A percentile compares a stretch with the other conserved stretches of the same genome.
Evolutionary conservation across 495 filamentous ascomycete species (phyloP).

Genomic region (Astrothelium subdiscretum): DNA sequence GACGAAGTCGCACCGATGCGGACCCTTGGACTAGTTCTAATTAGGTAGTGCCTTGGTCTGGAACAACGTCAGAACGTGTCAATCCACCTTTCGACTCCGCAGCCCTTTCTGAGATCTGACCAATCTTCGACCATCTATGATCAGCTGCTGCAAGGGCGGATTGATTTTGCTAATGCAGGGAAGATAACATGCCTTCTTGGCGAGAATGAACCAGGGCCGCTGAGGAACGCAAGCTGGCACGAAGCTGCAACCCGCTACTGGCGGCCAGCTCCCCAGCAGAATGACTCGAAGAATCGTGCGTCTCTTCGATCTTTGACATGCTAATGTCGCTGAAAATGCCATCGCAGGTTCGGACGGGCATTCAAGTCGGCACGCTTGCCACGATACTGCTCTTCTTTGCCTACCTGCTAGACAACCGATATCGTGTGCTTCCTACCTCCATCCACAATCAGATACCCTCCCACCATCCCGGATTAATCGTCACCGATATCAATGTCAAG

Average conservation of each 20-base stretch:
- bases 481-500: conserved; percentile 81
- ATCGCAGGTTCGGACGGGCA: conserved; percentile 62
- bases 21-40: no score
- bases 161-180: background rate
- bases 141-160: background rate
- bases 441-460: conserved; percentile 41
- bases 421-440: conserved; percentile 40
- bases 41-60: no score
- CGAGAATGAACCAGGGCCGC: background rate
- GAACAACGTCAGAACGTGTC: background rate
- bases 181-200: background rate
- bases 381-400: conserved; percentile 48
- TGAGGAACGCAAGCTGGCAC: conserved; percentile 1
- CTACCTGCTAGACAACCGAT: conserved; percentile 30
- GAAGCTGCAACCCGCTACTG: conserved; percentile 1
- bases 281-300: conserved; percentile 38
- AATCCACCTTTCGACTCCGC: background rate
- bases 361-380: conserved; percentile 63
- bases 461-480: conserved; percentile 42
- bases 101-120: background rate
- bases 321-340: background rate
- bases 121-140: background rate
- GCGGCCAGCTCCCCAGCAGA: conserved; percentile 4
- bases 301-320: background rate
- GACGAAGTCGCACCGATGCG: background rate